Evolutionary conservation across 257 asterid species (phyloP).

Genomic region (Solanum peruvianum): DNA sequence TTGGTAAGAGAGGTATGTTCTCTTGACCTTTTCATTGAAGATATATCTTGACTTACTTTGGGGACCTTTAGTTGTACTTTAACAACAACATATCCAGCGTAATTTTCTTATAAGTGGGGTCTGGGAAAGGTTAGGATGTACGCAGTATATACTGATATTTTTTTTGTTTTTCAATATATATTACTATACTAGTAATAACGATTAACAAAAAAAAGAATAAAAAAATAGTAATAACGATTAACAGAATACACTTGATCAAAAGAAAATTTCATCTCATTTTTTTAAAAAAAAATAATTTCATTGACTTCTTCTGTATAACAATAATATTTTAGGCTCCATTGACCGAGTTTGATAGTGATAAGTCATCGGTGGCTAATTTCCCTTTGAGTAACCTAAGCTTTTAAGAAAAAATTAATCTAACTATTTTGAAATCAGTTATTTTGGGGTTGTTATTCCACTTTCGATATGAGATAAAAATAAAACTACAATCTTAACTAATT

Average conservation of each 20-base stretch:
- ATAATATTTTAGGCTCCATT: too few species aligned
- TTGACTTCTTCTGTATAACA: too few species aligned
- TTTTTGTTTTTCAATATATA: background rate
- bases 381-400: too few species aligned
- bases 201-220: background rate
- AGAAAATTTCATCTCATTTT: background rate
- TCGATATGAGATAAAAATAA: background rate
- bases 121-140: background rate
- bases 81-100: background rate
- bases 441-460: too few species aligned
- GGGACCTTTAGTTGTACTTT: too few species aligned
- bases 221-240: background rate
- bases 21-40: background rate
- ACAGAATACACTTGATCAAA: background rate
- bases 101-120: background rate
- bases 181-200: background rate
- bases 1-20: background rate
- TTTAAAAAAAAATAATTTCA: too few species aligned
- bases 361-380: too few species aligned
- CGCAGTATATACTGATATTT: background rate
- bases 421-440: too few species aligned
- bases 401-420: too few species aligned
- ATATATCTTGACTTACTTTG: background rate
- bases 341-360: too few species aligned
- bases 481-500: too few species aligned